Base-by-base conservation (phyloP, 257 asterid species). In the Linderniella brevidens region DNA sequence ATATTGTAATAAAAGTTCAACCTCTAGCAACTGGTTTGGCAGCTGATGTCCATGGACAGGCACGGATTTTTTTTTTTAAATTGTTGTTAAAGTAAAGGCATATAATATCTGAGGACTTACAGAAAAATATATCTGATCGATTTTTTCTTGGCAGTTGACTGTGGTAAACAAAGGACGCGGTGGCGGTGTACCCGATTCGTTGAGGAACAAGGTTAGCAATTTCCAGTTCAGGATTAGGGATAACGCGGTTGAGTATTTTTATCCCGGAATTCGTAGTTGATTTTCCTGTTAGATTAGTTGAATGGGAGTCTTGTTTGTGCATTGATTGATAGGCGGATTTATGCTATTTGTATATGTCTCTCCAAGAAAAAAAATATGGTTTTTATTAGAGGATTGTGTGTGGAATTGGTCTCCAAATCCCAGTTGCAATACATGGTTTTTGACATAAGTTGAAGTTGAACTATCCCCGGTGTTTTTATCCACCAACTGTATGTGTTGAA, bases 1-100 rank as follows among this genome's bases (percentile, higher is more conserved):
- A 81, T 68, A 60, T 73, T 14, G 72, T 78, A 48, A 73, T 90
- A 46, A 90, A 75, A 58, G 82, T 80, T 8, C 92, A 90, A 55
- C 98, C 98, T 62, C 68, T 90, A 68, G 82, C 86, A 17, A 85
- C 98, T 59, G 98, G 96, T 64, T 71, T 84, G 36, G 98, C 98
- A 37, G 60, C 71, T 19, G 96, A 85, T 13, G 88, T 90, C 48
- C 98, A 90, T 69, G 98, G 98, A 49, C 98, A 84, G 97, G 97
- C 83, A 67, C 37, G 20, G 11, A 41, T 51, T 11, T 52, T 14
- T 11, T 8, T 18, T 1, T 46, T 11, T 6, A 25, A 8, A 13
- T 8, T 2, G 47, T 13, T 42, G 47, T 42, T 13, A 42, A 16
- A 42, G 6, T 13, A 42, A 16, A 42, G 6, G 32, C 32, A 25